phyloP scores from a whole-genome alignment of 352 stramenopile species.

The Pythium aristosporum region DNA sequence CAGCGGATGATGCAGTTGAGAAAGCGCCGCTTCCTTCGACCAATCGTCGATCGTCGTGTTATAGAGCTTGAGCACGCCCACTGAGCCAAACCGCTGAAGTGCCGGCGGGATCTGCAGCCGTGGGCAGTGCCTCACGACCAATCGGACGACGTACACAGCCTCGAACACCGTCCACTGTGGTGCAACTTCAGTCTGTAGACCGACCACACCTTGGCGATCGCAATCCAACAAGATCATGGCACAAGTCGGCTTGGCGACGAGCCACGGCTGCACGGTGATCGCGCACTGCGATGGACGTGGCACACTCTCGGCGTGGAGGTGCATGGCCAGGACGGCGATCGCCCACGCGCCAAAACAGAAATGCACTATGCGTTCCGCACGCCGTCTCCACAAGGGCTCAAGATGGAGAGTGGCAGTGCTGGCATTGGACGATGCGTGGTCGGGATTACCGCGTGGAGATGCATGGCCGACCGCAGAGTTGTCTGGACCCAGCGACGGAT shows the following conservation, averaged over 20 bases:
- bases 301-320: slow-evolving; percentile 25
- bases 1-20: slow-evolving; percentile 25
- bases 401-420: background rate
- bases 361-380: background rate
- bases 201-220: background rate
- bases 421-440: background rate
- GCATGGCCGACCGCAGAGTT: background rate
- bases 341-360: slow-evolving; percentile 14
- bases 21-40: slow-evolving; percentile 28
- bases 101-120: slow-evolving; percentile 23
- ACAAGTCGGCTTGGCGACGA: slow-evolving; percentile 21
- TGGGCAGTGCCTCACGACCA: slow-evolving; percentile 34
- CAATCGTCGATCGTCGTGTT: slow-evolving; percentile 35
- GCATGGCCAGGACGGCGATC: slow-evolving; percentile 21
- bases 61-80: slow-evolving; percentile 34
- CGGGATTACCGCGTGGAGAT: background rate
- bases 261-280: slow-evolving; percentile 32
- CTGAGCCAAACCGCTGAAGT: slow-evolving; percentile 26
- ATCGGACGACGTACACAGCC: slow-evolving; percentile 18
- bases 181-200: slow-evolving; percentile 9
- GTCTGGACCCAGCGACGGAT: background rate
- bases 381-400: background rate
- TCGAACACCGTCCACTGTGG: slow-evolving; percentile 23
- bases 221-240: slow-evolving; percentile 35
- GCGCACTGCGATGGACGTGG: slow-evolving; percentile 18